Evolutionary conservation across 306 rosid genomes (phyloP).

Genomic region (Quercus cerris): DNA sequence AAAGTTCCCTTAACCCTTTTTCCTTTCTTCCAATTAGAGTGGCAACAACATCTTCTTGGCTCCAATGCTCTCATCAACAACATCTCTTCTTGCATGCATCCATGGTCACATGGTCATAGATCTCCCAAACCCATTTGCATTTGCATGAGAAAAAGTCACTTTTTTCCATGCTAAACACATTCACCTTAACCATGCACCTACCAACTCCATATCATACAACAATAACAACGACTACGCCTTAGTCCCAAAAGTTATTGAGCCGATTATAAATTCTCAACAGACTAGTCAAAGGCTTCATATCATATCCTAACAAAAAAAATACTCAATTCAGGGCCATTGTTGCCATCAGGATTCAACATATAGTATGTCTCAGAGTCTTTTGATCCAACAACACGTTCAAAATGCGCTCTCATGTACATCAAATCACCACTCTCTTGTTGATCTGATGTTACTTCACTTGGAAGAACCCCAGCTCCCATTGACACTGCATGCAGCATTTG

Average conservation of each 20-base stretch:
- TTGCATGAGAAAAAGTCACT: background rate
- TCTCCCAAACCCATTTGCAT: background rate
- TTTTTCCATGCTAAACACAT: background rate
- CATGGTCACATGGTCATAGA: background rate
- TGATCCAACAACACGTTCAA: constrained; percentile 74
- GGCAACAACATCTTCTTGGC: background rate
- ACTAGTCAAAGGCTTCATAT: background rate
- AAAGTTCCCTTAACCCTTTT: no score
- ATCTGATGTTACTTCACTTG: constrained; percentile 21
- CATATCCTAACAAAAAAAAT: constrained; percentile 70
- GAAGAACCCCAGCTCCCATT: constrained; percentile 76
- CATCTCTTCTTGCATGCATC: background rate
- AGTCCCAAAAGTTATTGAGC: no score
- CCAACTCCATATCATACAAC: constrained; percentile 20
- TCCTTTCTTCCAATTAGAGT: background rate
- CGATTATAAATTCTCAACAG: no score
- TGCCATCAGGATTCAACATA: constrained; percentile 78
- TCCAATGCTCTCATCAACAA: background rate
- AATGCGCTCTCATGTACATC: constrained; percentile 67
- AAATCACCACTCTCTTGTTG: constrained; percentile 48
- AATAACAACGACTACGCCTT: no score
- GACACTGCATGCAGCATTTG: constrained; percentile 63
- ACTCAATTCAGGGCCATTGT: constrained; percentile 63
- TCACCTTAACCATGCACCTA: background rate
- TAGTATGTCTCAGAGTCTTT: constrained; percentile 84